Conservation (phyloP, 2,329 filamentous ascomycete genomes). For the Chalaropsis ovoidea region DNA sequence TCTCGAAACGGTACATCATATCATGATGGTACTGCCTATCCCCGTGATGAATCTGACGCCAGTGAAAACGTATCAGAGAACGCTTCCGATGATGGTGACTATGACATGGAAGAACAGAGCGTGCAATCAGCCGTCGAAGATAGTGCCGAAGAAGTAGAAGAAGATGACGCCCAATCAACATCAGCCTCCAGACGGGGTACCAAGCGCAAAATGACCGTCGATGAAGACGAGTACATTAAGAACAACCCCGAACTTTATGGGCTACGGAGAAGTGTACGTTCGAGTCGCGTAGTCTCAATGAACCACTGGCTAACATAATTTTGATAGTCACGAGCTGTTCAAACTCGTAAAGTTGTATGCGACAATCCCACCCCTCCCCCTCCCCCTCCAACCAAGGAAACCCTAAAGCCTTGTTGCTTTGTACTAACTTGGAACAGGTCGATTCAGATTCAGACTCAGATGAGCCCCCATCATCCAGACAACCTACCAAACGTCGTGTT, state of each 20-base stretch:
- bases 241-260: slow-evolving; percentile 94
- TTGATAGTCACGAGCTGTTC: slow-evolving; percentile 45
- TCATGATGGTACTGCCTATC: slow-evolving; percentile 31
- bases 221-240: slow-evolving; percentile 74
- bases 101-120: slow-evolving; percentile 56
- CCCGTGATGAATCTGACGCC: slow-evolving; percentile 37
- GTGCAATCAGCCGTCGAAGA: slow-evolving; percentile 31
- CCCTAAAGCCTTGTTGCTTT: slow-evolving; percentile 2
- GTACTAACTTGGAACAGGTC: slow-evolving; percentile 33
- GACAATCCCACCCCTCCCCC: slow-evolving; percentile 16
- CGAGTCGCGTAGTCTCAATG: slow-evolving; percentile 16
- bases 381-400: background rate
- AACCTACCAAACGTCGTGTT: slow-evolving; percentile 58
- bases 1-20: slow-evolving; percentile 37
- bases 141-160: slow-evolving; percentile 24
- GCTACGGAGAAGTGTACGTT: slow-evolving; percentile 74
- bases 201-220: slow-evolving; percentile 61
- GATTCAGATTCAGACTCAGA: slow-evolving; percentile 54
- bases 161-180: slow-evolving; percentile 46
- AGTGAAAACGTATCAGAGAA: slow-evolving; percentile 42
- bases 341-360: slow-evolving; percentile 47
- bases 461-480: slow-evolving; percentile 46
- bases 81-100: slow-evolving; percentile 61
- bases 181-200: slow-evolving; percentile 57
- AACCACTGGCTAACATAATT: slow-evolving; percentile 18